Evolutionary conservation across 306 rosid genomes (phyloP).

Genomic region (Vigna reflexopilosa): DNA sequence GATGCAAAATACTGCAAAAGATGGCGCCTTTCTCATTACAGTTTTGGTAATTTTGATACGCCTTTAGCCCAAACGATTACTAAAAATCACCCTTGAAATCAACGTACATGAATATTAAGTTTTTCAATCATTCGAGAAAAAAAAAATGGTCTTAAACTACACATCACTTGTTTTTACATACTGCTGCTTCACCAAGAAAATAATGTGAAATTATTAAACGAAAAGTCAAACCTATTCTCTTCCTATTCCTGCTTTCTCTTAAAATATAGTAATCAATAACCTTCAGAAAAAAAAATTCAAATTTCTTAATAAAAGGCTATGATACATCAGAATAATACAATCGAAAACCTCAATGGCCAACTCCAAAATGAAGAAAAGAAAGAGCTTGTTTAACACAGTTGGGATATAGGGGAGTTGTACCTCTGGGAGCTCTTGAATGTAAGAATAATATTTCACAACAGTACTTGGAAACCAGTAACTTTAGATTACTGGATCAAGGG

Average conservation of each 20-base stretch:
- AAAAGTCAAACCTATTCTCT: not conserved
- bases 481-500: not conserved
- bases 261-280: not conserved
- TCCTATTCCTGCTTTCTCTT: constrained; percentile 26
- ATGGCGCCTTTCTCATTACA: not conserved
- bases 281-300: not conserved
- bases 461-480: not conserved
- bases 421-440: constrained; percentile 30
- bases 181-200: not conserved
- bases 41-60: not conserved
- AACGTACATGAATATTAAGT: not conserved
- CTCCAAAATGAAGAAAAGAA: constrained; percentile 16
- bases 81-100: constrained; percentile 8
- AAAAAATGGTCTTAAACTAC: not conserved
- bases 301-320: constrained; percentile 3
- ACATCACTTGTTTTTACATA: not conserved
- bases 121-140: constrained; percentile 3
- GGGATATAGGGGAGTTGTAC: constrained; percentile 44
- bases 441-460: not conserved
- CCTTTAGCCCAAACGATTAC: not conserved
- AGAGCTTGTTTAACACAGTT: constrained; percentile 43
- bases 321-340: constrained; percentile 8
- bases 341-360: not conserved
- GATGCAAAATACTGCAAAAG: not conserved
- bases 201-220: not conserved